Evolutionary conservation across 768 basidiomycete species (phyloP), one percentile per base, ranked within the genome.

Genomic region (Crassisporium funariophilum): DNA sequence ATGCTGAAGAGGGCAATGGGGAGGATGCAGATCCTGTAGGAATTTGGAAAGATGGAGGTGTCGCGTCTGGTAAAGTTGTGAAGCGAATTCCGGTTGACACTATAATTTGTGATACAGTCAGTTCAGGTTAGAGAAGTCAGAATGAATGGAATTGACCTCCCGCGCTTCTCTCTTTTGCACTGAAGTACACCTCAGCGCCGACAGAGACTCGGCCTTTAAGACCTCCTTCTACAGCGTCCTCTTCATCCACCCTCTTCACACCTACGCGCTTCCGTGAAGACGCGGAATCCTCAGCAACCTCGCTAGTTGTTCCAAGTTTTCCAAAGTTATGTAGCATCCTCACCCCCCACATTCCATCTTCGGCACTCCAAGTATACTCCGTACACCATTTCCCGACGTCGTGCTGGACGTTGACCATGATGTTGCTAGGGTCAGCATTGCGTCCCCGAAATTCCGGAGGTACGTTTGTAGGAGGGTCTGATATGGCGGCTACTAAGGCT

Each of bases 1-100:
- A 1, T 59, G 55, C 44, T n/a, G 67, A 50, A 20, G 68, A 61
- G 12, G 76, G 61, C 2, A 74, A 68, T 1, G 75, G 64, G 4
- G 71, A 57, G 5, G 69, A 52, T 12, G 64, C 61, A 22, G 37
- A 27, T 65, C 70, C 2, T 4, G 69, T 50, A 5, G 68, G 67
- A 11, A 77, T 55, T 56, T 82, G 82, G 54, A 82, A 79, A 34
- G 85, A 83, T 3, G 86, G 77, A 0, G 83, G 77, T 5, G 86
- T 81, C 0, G 82, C 76, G 55, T 95, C 91, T 2, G 93, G 91
- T 4, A 95, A 70, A 1, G 95, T 98, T 3, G 91, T 88, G 63
- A 97, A 98, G n/a, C 95, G 83, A 33, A 95, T 78, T 12, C 92
- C 95, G 15, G 92, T 90, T 1, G 95, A 97, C 0, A 97, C 92